Evolutionary conservation across 148 eudicot genomes (phyloP), one percentile per base, ranked within the genome.

Genomic region (Drosera capensis): DNA sequence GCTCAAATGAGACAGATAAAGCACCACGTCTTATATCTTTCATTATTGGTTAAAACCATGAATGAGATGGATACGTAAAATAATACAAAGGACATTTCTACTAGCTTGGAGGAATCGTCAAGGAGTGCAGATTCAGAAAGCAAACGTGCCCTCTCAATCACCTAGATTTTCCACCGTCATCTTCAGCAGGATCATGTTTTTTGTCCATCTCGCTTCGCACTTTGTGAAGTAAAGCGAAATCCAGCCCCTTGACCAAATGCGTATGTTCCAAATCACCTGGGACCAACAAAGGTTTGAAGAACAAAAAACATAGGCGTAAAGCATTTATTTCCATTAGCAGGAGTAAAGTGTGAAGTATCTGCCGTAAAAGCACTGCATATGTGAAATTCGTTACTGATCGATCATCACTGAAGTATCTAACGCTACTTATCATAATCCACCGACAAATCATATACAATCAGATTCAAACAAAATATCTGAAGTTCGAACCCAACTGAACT

Each of bases 211-310:
- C 97, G 65, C 97, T 88, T 72, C 79, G 69, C 30, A 88, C 84
- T 84, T 88, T 88, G 68, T 80, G 54, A 58, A 88, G 92, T 62
- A 88, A 73, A 51, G 97, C 97, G 67, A 64, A 88, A 66, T 88
- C 97, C 80, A 88, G 67, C 34, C 97, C 97, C 68, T 88, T 88
- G 20, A 88, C 97, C 79, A 88, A 73, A 72, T 88, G 97, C 24
- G 97, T 88, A 68, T 88, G 97, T 66, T 88, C 97, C 61, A 88
- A 94, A 73, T 88, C 97, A 75, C 97, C 97, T 88, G 52, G 24
- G 58, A 5, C 31, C 38, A 34, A 34, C 2, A 34, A 34, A 34
- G n/a, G n/a, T n/a, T 11, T 15, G n/a, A 34, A 2, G 9, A 11
- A 34, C 38, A 13, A 34, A 28, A 34, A 34, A 34, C 2, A 34